Conservation (phyloP, 2,329 filamentous ascomycete genomes). For the Venturia pyrina region DNA sequence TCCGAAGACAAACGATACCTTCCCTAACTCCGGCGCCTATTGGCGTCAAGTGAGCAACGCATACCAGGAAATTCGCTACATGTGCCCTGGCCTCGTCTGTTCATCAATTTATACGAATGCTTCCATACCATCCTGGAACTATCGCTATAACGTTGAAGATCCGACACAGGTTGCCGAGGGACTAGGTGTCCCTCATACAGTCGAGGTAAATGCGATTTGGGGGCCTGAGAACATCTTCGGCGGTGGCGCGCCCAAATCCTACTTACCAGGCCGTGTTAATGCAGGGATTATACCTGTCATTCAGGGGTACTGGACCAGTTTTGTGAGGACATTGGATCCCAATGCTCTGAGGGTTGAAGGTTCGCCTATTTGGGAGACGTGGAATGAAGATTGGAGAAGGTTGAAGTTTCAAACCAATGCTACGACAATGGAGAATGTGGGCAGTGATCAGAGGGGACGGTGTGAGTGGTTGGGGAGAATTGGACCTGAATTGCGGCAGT, state of each 20-base stretch:
- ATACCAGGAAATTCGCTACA: conserved; percentile 57
- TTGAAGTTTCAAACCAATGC: conserved; percentile 29
- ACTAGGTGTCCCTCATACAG: conserved; percentile 54
- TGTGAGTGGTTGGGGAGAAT: conserved; percentile 37
- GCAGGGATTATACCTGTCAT: conserved; percentile 46
- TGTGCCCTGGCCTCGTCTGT: conserved; percentile 51
- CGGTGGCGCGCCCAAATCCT: conserved; percentile 41
- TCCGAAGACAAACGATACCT: conserved; percentile 35
- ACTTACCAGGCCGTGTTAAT: conserved; percentile 44
- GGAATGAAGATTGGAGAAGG: conserved; percentile 22
- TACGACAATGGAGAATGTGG: conserved; percentile 30
- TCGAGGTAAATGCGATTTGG: conserved; percentile 58
- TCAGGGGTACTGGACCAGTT: conserved; percentile 63
- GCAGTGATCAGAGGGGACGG: neutral
- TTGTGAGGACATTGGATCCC: conserved; percentile 56
- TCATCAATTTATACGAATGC: conserved; percentile 19
- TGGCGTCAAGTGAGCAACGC: conserved; percentile 49
- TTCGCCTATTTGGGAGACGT: conserved; percentile 44
- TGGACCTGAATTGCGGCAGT: conserved; percentile 33
- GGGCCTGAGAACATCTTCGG: conserved; percentile 47
- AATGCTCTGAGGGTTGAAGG: conserved; percentile 41
- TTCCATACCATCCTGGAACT: conserved; percentile 49
- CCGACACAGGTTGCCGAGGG: conserved; percentile 33
- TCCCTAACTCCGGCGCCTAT: conserved; percentile 41
- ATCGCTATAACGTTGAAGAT: conserved; percentile 60